Evolutionary conservation across 78 protist genomes (phyloP).

Genomic region (Dictyostelium capitatum): DNA sequence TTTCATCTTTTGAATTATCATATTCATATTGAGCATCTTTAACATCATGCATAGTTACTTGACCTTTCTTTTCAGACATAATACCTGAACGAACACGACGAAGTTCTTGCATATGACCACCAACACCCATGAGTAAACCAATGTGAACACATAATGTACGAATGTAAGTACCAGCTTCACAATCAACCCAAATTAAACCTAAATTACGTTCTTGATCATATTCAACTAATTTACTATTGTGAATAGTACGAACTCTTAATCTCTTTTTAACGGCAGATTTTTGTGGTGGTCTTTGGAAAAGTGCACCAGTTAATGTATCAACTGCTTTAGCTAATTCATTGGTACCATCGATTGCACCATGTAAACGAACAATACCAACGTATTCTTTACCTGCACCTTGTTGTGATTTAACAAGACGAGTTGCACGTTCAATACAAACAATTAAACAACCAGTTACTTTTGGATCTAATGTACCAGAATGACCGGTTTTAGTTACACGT

Average conservation of each 20-base stretch:
- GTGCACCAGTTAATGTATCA: constrained; percentile 97
- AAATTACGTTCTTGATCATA: constrained; percentile 96
- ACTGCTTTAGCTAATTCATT: constrained; percentile 83
- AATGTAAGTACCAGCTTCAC: constrained; percentile 99
- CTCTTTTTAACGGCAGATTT: constrained; percentile 96
- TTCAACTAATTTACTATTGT: constrained; percentile 95
- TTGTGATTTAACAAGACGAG: constrained; percentile 99
- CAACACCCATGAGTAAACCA: constrained; percentile 98
- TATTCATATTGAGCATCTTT: constrained; percentile 98
- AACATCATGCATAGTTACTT: constrained; percentile 99
- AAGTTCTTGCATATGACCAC: constrained; percentile 98
- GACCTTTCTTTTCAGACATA: constrained; percentile 93
- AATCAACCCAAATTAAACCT: constrained; percentile 97
- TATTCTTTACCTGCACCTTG: constrained; percentile 99
- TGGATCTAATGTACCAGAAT: constrained; percentile 99
- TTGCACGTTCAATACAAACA: constrained; percentile 99
- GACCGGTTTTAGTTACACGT: constrained; percentile 99
- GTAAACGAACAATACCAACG: constrained; percentile 97
- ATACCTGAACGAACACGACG: constrained; percentile 93
- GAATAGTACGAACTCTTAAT: constrained; percentile 99
- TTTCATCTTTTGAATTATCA: constrained; percentile 93
- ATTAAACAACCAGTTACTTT: constrained; percentile 99
- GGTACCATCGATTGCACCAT: constrained; percentile 88
- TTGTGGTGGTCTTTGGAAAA: constrained; percentile 99
- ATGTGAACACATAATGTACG: constrained; percentile 99